phyloP scores from a whole-genome alignment of 164 flowering plant species.

The Saururus chinensis region DNA sequence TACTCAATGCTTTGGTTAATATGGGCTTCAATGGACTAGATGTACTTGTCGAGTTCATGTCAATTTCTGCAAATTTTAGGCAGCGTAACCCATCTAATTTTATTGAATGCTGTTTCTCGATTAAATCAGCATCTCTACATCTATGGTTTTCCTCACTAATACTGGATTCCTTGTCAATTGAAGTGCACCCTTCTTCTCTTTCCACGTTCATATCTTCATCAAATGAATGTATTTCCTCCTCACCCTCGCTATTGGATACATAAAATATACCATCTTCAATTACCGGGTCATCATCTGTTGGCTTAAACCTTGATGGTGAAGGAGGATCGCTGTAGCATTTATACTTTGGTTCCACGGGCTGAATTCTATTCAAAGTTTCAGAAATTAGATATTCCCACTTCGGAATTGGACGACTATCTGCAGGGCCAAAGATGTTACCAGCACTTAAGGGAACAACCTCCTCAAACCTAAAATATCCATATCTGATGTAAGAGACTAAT shows the following conservation, averaged over 20 bases:
- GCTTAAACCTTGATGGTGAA: constrained; percentile 85
- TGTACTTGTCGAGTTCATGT: constrained; percentile 19
- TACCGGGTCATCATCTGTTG: constrained; percentile 51
- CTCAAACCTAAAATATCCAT: constrained; percentile 43
- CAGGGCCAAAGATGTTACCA: constrained; percentile 89
- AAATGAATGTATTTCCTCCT: constrained; percentile 52
- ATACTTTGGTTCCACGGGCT: constrained; percentile 30
- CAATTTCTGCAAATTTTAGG: constrained; percentile 23
- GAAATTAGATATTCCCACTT: constrained; percentile 85
- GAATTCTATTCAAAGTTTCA: constrained; percentile 51
- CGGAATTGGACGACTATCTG: constrained; percentile 65
- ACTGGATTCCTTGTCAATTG: constrained; percentile 9
- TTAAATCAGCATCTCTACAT: constrained; percentile 12
- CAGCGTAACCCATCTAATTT: constrained; percentile 42
- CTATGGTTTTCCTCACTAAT: constrained; percentile 11
- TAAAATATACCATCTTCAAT: constrained; percentile 52
- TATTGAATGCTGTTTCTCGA: constrained; percentile 31
- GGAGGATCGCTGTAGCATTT: constrained; percentile 82
- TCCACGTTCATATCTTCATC: constrained; percentile 39
- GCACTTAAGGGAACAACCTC: constrained; percentile 95
- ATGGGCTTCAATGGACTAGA: constrained; percentile 13
- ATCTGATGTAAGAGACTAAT: too few relatives aligned
- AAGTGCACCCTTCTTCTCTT: constrained; percentile 17
- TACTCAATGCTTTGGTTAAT: constrained; percentile 50
- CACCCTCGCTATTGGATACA: constrained; percentile 55